Evolutionary conservation across 495 filamentous ascomycete genomes (phyloP).

Genomic region (Talaromyces wortmannii): DNA sequence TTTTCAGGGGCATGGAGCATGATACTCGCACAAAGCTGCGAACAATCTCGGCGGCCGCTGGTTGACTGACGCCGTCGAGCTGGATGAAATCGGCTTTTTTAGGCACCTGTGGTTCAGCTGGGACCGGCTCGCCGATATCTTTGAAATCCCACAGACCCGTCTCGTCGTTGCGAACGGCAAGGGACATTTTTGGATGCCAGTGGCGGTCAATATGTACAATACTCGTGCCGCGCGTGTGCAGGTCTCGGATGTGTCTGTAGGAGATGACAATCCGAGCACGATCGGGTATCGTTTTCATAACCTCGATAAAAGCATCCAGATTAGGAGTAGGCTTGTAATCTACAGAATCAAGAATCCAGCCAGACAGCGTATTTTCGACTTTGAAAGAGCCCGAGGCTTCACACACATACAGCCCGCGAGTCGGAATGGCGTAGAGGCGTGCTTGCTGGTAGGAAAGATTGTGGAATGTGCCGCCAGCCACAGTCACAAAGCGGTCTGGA

Average conservation of each 20-base stretch:
- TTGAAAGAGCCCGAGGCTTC: constrained; percentile 94
- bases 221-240: constrained; percentile 89
- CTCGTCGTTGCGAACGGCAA: constrained; percentile 85
- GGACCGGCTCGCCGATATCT: constrained; percentile 73
- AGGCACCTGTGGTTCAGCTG: constrained; percentile 61
- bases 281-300: constrained; percentile 85
- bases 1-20: constrained; percentile 87
- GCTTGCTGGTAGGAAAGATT: constrained; percentile 94
- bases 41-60: constrained; percentile 84
- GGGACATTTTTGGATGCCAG: constrained; percentile 89
- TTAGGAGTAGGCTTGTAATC: constrained; percentile 86
- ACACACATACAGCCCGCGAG: constrained; percentile 88
- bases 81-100: constrained; percentile 83
- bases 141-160: constrained; percentile 94
- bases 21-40: constrained; percentile 90
- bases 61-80: constrained; percentile 81
- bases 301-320: constrained; percentile 82
- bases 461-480: constrained; percentile 90
- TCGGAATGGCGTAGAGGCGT: constrained; percentile 84
- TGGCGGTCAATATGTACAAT: constrained; percentile 92
- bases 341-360: constrained; percentile 89
- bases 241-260: constrained; percentile 90
- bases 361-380: constrained; percentile 82
- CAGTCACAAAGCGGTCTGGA: constrained; percentile 89
- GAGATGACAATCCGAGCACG: constrained; percentile 85